These are phyloP conservation scores for Leptodermis oblonga DNA, from an alignment of 257 asterid species.

Conservation along the genomic window DNA sequence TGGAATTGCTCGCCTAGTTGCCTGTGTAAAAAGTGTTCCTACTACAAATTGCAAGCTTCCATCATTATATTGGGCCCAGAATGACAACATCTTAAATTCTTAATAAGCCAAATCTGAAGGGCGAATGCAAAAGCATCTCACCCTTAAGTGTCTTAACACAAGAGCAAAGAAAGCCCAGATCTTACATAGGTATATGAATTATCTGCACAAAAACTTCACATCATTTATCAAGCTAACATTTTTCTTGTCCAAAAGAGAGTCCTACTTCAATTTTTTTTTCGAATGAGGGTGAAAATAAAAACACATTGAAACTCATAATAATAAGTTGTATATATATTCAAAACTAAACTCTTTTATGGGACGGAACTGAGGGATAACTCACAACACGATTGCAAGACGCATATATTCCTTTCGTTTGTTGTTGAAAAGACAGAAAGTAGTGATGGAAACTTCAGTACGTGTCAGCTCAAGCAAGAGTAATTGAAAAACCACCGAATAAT, in stretches of 20 bases:
- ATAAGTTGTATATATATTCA: not conserved
- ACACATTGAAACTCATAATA: too few species aligned
- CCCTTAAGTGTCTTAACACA: conserved; percentile 7
- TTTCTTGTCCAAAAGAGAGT: too few species aligned
- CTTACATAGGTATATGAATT: not conserved
- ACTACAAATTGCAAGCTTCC: conserved; percentile 6
- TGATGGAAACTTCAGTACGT: not conserved
- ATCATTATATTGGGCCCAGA: conserved; percentile 8
- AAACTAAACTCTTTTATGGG: not conserved
- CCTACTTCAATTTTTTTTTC: too few species aligned
- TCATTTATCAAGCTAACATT: not conserved
- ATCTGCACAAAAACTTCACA: not conserved
- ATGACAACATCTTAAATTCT: conserved; percentile 5
- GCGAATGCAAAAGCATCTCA: conserved; percentile 5
- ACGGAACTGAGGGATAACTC: not conserved
- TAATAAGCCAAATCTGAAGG: not conserved
- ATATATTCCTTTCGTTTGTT: not conserved
- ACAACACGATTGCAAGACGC: not conserved
- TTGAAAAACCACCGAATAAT: not conserved
- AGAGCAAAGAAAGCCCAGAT: conserved; percentile 11
- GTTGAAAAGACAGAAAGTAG: not conserved
- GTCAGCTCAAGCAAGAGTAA: not conserved
- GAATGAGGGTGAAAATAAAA: too few species aligned
- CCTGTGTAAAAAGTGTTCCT: conserved; percentile 8
- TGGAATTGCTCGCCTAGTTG: not conserved